Base-by-base conservation (phyloP, 2,329 filamentous ascomycete genomes). In the Akanthomyces lecanii region DNA sequence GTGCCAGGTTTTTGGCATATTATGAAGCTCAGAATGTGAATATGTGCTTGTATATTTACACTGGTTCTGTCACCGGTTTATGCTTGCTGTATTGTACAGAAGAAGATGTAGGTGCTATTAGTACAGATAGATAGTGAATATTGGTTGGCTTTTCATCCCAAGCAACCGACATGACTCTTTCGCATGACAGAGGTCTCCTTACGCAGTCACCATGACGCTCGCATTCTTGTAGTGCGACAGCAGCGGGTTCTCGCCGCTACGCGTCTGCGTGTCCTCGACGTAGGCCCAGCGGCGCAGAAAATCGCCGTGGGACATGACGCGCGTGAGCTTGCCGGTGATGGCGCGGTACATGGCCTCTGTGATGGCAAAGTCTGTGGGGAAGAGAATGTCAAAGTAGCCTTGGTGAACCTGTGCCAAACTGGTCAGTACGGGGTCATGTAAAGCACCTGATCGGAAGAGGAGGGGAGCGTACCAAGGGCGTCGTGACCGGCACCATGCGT, bases 351-450 rank as follows among this genome's bases (percentile, higher is more conserved):
- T 87, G 70, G 92, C 88, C 76, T 98, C 92, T 76, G 95, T 89
- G 68, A 96, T 89, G 66, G 85, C 82, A 73, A 99, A 99, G 76
- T 99, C 90, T 12, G 95, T 99, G 0, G 95, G 95, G 78, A 99
- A 99, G 73, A 99, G 88, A 70, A 99, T 97, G 74, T 99, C 96
- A 73, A 99, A 99, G 77, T 97, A 98, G 52, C 95, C 96, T 79
- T 99, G 96, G 74, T 98, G 93, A 54, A 97, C 91, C 91, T 96
- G 25, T 36, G 5, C 21, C 23, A 38, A 12, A 23, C 3, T 8
- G 7, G 51, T 53, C 8, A 54, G 51, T 63, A 52, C 18, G 8
- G 14, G 30, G 30, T 54, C 1, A 18, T 14, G 45, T 21, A 7
- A 12, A 44, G 21, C 18, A 38, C 11, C 16, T 1, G 6, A 38